Base-by-base conservation (phyloP, 257 asterid species). In the Avicennia marina region DNA sequence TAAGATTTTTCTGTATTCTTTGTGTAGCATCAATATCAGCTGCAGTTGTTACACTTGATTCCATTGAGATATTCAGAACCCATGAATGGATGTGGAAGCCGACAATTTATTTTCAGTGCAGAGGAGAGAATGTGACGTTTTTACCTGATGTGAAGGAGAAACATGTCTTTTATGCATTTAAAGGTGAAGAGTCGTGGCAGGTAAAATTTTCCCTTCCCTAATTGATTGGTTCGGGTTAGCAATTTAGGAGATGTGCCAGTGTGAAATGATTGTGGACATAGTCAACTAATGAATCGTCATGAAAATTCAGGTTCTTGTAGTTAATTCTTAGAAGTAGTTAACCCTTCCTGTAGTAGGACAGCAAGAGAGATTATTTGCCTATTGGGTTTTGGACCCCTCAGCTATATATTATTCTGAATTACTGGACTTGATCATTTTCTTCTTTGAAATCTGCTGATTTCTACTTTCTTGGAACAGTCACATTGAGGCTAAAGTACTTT, bases 151-250 rank as follows among this genome's bases (percentile, higher is more conserved):
- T 82, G 53, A 79, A 75, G 66, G 67, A 71, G 52, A 79, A 81
- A 45, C 66, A 69, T 65, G 77, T 72, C 1, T 15, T 64, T 10
- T 84, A 81, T 62, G 43, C 60, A 24, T 84, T 84, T 69, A 81
- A 79, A 51, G 90, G 94, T 8, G 81, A 77, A 68, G 94, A 85
- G 49, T 85, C 94, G 41, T 85, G 94, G 94, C 94, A 84, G 90
- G 94, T 85, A 66, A 34, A 41, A 16, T n/a, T n/a, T n/a, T 36
- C 13, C 3, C 13, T 36, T 29, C 8, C 34, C 34, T 29, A 29
- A n/a, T 29, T 29, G 34, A 4, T 8, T 6, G 4, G 10, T 40
- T 11, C 4, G 18, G 6, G 16, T 15, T 6, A 33, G 5, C 39
- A 4, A 33, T 33, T 33, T 33, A 5, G 5, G 7, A 33, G 7